These are phyloP conservation scores for Agrostemma githago DNA, from an alignment of 148 eudicot genomes.

Conservation along the genomic window DNA sequence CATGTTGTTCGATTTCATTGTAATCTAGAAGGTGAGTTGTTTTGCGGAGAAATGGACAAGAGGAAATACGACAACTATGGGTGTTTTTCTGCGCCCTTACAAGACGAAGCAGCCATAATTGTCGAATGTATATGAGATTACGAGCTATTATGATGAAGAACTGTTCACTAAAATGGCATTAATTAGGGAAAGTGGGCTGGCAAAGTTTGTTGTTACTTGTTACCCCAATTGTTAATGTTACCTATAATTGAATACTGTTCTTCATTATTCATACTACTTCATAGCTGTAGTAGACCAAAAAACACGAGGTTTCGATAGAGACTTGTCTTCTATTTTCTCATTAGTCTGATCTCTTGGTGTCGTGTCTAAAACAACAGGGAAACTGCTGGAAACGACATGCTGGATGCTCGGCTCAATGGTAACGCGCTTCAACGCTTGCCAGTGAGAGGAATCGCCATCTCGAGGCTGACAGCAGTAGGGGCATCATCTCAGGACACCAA, in stretches of 20 bases:
- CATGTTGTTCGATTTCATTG: no score
- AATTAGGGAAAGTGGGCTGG: constrained; percentile 2
- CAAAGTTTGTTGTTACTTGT: background rate
- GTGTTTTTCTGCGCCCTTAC: background rate
- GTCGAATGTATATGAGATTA: background rate
- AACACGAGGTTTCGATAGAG: constrained; percentile 9
- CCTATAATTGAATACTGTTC: constrained; percentile 5
- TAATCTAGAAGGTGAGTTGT: background rate
- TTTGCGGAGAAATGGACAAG: background rate
- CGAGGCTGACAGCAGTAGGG: constrained; percentile 28
- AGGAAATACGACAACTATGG: background rate
- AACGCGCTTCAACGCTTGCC: constrained; percentile 29
- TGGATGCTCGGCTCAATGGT: constrained; percentile 32
- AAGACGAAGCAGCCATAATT: background rate
- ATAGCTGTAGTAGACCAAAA: constrained; percentile 10
- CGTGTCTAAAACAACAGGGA: no score
- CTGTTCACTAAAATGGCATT: background rate
- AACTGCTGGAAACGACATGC: constrained; percentile 36
- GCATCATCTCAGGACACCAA: constrained; percentile 28
- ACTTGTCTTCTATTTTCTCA: no score
- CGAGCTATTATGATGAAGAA: background rate
- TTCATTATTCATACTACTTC: no score
- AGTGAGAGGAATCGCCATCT: constrained; percentile 26
- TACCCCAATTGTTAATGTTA: background rate
- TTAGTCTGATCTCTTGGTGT: no score